These are phyloP conservation scores for Stachybotrys elegans DNA, from an alignment of 2,329 filamentous ascomycete genomes.

Conservation along the genomic window DNA sequence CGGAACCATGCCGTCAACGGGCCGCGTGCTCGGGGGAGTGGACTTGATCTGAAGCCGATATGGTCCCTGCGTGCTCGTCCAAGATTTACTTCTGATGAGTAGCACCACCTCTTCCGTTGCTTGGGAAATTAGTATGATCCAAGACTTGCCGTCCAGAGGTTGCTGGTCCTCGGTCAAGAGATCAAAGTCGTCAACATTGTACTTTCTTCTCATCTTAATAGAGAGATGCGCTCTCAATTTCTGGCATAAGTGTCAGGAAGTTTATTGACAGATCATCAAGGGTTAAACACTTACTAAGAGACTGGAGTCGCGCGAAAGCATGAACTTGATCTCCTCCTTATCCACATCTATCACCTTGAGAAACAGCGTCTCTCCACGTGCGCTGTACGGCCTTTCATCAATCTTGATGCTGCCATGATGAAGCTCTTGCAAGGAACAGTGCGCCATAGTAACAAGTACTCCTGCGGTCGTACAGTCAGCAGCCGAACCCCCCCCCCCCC, in stretches of 20 bases:
- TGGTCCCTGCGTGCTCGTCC: too few relatives aligned
- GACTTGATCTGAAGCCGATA: too few relatives aligned
- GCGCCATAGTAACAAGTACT: neutral
- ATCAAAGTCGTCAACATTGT: neutral
- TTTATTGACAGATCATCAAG: neutral
- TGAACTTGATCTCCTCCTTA: neutral
- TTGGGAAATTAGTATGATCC: neutral
- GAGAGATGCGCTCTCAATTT: neutral
- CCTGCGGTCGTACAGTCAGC: too few relatives aligned
- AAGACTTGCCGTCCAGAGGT: neutral
- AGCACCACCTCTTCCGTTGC: neutral
- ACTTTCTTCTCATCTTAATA: neutral
- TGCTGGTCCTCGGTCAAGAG: neutral
- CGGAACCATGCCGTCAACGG: too few relatives aligned
- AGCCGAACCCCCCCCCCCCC: too few relatives aligned
- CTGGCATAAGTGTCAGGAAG: neutral
- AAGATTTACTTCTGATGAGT: neutral
- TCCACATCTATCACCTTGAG: neutral
- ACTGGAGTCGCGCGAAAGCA: neutral
- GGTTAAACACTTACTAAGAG: neutral
- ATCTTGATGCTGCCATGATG: neutral
- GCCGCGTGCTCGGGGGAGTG: too few relatives aligned
- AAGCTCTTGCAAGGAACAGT: neutral
- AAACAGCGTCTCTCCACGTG: neutral
- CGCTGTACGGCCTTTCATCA: neutral